phyloP scores from a whole-genome alignment of 768 basidiomycete species.

The Asterophora lycoperdoides region DNA sequence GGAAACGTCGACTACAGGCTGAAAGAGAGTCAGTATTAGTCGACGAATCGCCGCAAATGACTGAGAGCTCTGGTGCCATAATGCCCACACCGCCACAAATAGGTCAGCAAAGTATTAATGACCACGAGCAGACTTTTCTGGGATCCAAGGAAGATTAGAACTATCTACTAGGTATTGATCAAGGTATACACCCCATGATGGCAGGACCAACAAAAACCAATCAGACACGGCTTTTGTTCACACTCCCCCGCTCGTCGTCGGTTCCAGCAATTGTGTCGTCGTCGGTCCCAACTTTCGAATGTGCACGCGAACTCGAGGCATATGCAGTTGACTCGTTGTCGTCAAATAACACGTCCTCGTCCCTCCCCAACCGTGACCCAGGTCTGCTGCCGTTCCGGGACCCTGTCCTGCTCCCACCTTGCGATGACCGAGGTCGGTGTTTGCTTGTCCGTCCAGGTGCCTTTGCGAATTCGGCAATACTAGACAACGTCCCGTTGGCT shows the following conservation, averaged over 20 bases:
- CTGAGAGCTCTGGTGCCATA: slow-evolving; percentile 3
- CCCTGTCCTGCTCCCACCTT: slow-evolving; percentile 13
- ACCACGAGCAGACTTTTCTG: background rate
- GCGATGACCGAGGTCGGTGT: slow-evolving; percentile 10
- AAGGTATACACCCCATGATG: slow-evolving; percentile 10
- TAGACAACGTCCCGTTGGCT: slow-evolving; percentile 39
- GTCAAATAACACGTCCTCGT: slow-evolving; percentile 61
- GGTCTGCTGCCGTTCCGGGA: slow-evolving; percentile 16
- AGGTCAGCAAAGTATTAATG: background rate
- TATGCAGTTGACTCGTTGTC: slow-evolving; percentile 45
- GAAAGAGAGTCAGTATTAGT: slow-evolving; percentile 6
- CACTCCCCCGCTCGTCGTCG: slow-evolving; percentile 33
- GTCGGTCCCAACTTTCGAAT: slow-evolving; percentile 43
- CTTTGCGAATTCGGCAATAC: slow-evolving; percentile 62
- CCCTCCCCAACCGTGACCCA: slow-evolving; percentile 30
- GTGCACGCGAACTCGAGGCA: slow-evolving; percentile 36
- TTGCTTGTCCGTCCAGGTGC: slow-evolving; percentile 34
- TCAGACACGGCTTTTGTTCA: slow-evolving; percentile 14
- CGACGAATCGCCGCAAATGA: slow-evolving; percentile 4
- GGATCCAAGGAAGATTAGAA: slow-evolving; percentile 1
- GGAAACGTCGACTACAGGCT: slow-evolving; percentile 24
- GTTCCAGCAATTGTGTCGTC: slow-evolving; percentile 33
- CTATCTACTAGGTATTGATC: slow-evolving; percentile 9
- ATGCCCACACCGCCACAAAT: background rate
- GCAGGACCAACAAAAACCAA: background rate